Conservation (phyloP, 345 rosid species). For the Corchorus capsularis region DNA sequence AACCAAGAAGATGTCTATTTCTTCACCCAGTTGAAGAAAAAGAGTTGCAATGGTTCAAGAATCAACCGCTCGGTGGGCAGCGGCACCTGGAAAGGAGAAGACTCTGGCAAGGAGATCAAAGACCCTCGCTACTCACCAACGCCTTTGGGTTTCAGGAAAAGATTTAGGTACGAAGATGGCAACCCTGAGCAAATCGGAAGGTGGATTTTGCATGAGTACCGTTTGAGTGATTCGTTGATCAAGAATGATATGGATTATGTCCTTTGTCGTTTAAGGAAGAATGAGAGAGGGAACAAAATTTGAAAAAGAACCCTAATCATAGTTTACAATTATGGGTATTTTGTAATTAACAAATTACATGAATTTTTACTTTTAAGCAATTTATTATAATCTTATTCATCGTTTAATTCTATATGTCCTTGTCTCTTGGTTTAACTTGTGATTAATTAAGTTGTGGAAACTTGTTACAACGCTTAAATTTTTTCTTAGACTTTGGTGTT, state of each 20-base stretch:
- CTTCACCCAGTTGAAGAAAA: slow-evolving; percentile 1
- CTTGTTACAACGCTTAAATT: no score
- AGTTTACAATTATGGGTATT: no score
- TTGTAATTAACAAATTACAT: no score
- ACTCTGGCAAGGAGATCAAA: background rate
- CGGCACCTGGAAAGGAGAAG: background rate
- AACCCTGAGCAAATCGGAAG: background rate
- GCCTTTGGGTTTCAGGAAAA: background rate
- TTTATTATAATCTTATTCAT: no score
- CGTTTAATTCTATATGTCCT: no score
- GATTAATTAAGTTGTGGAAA: no score
- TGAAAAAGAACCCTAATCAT: no score
- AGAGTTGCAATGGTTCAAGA: background rate
- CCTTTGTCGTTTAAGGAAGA: background rate
- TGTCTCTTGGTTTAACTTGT: no score
- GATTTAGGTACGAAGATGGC: background rate
- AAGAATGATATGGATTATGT: no score
- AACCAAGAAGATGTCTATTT: background rate
- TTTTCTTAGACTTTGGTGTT: background rate
- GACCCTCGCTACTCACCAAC: no score
- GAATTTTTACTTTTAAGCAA: no score
- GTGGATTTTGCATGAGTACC: background rate
- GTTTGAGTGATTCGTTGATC: background rate
- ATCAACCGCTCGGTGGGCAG: background rate
- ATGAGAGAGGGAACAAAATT: no score